Evolutionary conservation across 768 basidiomycete species (phyloP).

Genomic region (Podaxis rugospora): DNA sequence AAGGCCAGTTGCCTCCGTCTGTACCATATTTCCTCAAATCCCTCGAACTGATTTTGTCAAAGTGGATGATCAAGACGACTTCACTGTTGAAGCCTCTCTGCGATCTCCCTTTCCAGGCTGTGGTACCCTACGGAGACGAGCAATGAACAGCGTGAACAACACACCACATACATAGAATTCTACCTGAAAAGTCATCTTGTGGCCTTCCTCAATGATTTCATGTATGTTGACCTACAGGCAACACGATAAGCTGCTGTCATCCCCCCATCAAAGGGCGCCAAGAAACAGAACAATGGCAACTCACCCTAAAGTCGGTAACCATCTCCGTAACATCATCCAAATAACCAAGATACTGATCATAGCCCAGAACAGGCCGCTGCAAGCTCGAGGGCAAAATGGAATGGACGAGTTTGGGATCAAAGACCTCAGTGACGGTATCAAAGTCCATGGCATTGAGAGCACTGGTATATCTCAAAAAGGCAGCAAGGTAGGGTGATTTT

Average conservation of each 20-base stretch:
- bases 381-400: slow-evolving; percentile 30
- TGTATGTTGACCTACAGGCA: slow-evolving; percentile 22
- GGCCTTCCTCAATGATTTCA: slow-evolving; percentile 28
- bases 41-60: slow-evolving; percentile 2
- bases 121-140: slow-evolving; percentile 18
- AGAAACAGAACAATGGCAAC: slow-evolving; percentile 3
- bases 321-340: slow-evolving; percentile 22
- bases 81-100: slow-evolving; percentile 23
- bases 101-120: slow-evolving; percentile 21
- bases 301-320: slow-evolving; percentile 26
- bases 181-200: slow-evolving; percentile 29
- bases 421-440: slow-evolving; percentile 23
- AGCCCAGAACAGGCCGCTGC: slow-evolving; percentile 30
- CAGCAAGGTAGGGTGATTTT: slow-evolving; percentile 29
- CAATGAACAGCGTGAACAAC: background rate
- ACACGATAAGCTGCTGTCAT: background rate
- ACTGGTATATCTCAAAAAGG: slow-evolving; percentile 28
- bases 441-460: slow-evolving; percentile 27
- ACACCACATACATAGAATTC: slow-evolving; percentile 9
- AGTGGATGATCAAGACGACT: slow-evolving; percentile 20
- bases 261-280: background rate
- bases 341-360: slow-evolving; percentile 28
- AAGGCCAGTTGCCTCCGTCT: background rate
- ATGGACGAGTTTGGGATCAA: slow-evolving; percentile 30
- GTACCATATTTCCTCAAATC: background rate